Percentiles rank a stretch among this genome's conserved stretches.
phyloP scores from a whole-genome alignment of 441 rosid species.

The Syzygium malaccense region DNA sequence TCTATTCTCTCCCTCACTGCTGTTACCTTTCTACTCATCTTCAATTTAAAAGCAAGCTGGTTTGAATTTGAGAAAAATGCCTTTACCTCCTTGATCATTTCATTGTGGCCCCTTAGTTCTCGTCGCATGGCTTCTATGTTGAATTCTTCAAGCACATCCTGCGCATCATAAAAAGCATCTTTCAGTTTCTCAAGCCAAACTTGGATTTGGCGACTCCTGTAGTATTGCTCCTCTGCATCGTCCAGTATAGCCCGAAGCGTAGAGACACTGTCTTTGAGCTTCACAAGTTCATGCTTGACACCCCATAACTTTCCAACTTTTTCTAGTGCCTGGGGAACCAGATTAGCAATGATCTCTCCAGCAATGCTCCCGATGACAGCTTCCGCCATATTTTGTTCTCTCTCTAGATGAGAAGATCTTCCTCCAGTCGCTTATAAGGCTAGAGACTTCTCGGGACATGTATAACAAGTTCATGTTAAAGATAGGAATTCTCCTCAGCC shows the following conservation, averaged over 20 bases:
- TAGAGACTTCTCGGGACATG: not conserved
- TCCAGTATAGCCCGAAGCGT: rapidly evolving
- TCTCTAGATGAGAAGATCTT: not conserved
- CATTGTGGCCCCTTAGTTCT: not conserved
- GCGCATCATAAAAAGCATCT: rapidly evolving
- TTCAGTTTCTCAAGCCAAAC: not conserved
- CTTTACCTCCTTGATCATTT: not conserved
- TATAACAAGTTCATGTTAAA: not conserved
- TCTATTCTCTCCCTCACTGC: no score
- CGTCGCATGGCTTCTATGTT: not conserved
- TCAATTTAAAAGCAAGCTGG: no score
- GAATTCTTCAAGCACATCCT: not conserved
- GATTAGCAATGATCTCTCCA: rapidly evolving
- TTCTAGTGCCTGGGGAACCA: not conserved
- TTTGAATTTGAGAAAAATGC: no score
- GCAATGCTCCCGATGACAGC: not conserved
- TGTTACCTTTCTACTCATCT: no score
- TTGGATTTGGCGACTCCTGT: not conserved
- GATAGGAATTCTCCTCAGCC: not conserved
- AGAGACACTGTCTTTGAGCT: not conserved
- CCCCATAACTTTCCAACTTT: not conserved
- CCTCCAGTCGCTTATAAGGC: not conserved
- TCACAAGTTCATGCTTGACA: not conserved
- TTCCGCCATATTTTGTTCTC: not conserved
- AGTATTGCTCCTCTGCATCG: not conserved